Evolutionary conservation across 805 yeast species (phyloP), one percentile per base, ranked within the genome.

Genomic region (Ogataea methanolica): DNA sequence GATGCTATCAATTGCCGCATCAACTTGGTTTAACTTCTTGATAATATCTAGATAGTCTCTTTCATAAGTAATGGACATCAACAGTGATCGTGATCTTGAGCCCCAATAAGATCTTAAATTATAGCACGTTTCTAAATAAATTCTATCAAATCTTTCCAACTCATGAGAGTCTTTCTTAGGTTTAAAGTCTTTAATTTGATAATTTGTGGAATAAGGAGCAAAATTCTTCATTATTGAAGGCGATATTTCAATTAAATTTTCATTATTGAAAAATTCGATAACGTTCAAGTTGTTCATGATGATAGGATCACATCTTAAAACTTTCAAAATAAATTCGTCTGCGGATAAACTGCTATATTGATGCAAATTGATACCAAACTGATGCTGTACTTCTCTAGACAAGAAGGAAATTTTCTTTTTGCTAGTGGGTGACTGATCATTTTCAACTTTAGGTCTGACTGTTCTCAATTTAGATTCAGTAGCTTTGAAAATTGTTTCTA

Each of bases 341-440:
- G 78, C 89, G 3, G 76, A 59, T 33, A 75, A 59, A 31, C 66
- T 65, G 17, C 80, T 76, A 61, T 78, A 85, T 59, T 78, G 72
- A 57, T 86, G 91, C 46, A 86, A 70, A 58, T 86, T 86, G 56
- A 86, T 86, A 37, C 89, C 89, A 66, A 86, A 85, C 59, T 85
- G 91, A 57, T 86, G 94, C 2, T 88, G 83, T 17, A 83, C 59
- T 53, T 86, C 94, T 51, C 90, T 72, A 0, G 91, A 74, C 54
- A 86, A 69, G 55, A 84, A 80, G 0, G 82, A 60, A 4, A 79
- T 58, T 55, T 78, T 75, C 46, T 76, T 39, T 7, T 12, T 75
- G 49, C 31, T 26, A 7, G 4, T 26, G 4, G 31, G 31, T 6
- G 71, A 68, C 1, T 72, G 68, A 9, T 72, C 76, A 60, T 68